Evolutionary conservation across 1,284 basidiomycete genomes (phyloP).

Genomic region (Pseudozyma thailandica): DNA sequence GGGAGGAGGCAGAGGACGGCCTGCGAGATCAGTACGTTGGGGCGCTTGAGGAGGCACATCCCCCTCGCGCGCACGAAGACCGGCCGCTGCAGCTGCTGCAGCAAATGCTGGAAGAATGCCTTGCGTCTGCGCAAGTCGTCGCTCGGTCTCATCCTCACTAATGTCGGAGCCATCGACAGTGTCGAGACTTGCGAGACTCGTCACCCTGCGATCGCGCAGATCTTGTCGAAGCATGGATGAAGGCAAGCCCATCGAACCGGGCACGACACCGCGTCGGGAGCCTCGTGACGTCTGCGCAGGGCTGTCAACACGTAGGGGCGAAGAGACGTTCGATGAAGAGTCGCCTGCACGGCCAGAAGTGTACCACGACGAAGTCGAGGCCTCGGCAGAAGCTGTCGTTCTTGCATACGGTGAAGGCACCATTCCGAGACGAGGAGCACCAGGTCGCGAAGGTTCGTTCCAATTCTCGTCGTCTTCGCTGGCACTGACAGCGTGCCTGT

Average conservation of each 20-base stretch:
- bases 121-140: constrained; percentile 42
- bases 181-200: constrained; percentile 54
- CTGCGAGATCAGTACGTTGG: constrained; percentile 54
- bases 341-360: constrained; percentile 4
- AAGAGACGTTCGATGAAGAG: constrained; percentile 12
- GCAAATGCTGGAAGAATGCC: constrained; percentile 39
- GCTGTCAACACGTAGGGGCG: constrained; percentile 23
- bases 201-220: constrained; percentile 51
- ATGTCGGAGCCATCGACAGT: constrained; percentile 54
- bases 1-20: constrained; percentile 59
- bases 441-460: constrained; percentile 12
- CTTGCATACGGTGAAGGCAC: constrained; percentile 29
- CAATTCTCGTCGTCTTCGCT: constrained; percentile 27
- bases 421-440: constrained; percentile 31
- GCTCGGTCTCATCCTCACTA: constrained; percentile 58
- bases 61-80: constrained; percentile 23
- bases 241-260: constrained; percentile 46
- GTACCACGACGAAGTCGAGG: constrained; percentile 27
- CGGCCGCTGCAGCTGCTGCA: constrained; percentile 35
- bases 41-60: constrained; percentile 40
- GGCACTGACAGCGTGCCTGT: constrained; percentile 13
- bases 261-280: constrained; percentile 25
- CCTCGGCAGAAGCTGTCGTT: constrained; percentile 1
- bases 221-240: constrained; percentile 37
- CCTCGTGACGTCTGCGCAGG: constrained; percentile 14